Percentiles rank a stretch among this genome's conserved stretches.
Conservation (phyloP, 1,284 basidiomycete species). For the Marasmius sp. region DNA sequence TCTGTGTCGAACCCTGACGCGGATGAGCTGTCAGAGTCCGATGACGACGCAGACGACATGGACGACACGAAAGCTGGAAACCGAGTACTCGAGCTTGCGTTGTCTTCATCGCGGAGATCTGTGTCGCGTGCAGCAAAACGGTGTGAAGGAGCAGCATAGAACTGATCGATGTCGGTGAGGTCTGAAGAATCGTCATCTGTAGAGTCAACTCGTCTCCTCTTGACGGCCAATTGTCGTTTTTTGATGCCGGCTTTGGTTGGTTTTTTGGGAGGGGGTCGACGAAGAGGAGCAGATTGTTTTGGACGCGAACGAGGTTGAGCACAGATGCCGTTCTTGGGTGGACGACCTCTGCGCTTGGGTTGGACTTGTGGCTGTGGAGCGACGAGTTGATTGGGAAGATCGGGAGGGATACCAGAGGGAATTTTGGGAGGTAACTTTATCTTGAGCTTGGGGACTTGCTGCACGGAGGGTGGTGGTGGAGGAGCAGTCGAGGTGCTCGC, state of each 20-base stretch:
- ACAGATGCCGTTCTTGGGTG: conserved; percentile 42
- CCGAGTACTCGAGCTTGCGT: conserved; percentile 36
- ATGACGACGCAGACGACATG: conserved; percentile 36
- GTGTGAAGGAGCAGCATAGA: neutral
- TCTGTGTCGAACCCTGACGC: conserved; percentile 51
- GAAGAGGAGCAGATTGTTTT: conserved; percentile 27
- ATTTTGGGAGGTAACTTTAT: conserved; percentile 65
- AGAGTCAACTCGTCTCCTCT: conserved; percentile 31
- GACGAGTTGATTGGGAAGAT: conserved; percentile 19
- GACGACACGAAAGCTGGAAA: conserved; percentile 72
- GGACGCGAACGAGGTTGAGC: conserved; percentile 17
- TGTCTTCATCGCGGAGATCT: conserved; percentile 33
- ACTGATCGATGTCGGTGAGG: conserved; percentile 26
- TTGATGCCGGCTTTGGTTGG: conserved; percentile 39
- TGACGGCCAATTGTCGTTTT: conserved; percentile 34
- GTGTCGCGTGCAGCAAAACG: conserved; percentile 19
- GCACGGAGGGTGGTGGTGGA: conserved; percentile 11
- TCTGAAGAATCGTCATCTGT: conserved; percentile 35
- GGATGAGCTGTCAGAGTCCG: conserved; percentile 24
- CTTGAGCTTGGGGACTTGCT: conserved; percentile 45
- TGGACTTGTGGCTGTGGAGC: conserved; percentile 23
- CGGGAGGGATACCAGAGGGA: conserved; percentile 18
- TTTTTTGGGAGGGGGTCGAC: conserved; percentile 30
- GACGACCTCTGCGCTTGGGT: conserved; percentile 52
- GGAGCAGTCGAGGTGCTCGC: conserved; percentile 18